Evolutionary conservation across 208 protist genomes (phyloP), one percentile per base, ranked within the genome.

Genomic region (Leishmania braziliensis): DNA sequence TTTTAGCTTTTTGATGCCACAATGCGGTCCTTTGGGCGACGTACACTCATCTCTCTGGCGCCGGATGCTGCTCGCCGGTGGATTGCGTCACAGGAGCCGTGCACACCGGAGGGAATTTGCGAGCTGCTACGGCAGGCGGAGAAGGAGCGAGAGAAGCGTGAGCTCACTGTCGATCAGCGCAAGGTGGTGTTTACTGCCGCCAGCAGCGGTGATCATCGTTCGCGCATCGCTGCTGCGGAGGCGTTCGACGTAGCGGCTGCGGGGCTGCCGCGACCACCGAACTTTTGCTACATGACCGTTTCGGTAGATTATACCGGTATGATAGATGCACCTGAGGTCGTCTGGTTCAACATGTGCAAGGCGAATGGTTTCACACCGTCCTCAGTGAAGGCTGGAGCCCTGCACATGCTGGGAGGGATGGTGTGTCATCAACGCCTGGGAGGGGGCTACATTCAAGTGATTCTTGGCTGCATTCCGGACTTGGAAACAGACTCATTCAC

Each of bases 161-260:
- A 96, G 75, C 48, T 79, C n/a, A 77, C 81, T 5, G 92, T 97
- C 23, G 94, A 97, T 68, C 71, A 86, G 29, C 86, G 94, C 6
- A 86, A 92, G 66, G 94, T 96, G 43, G 81, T 96, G 20, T 97
- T 97, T 78, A 83, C 91, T 14, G 86, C 84, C 43, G 94, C 85
- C 58, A 75, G 90, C 29, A 97, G 94, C 81, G 91, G 89, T 1
- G 94, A 97, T 76, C 92, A 96, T 71, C 85, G 91, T 33, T 88
- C 94, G 46, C 92, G 94, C 54, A 91, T 97, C 14, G 94, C 94
- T 10, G 94, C 94, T 2, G 91, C 91, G 0, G 92, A 97, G 86
- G 92, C 94, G 12, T 97, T 97, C 83, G 94, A 97, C 65, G 84
- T 96, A 5, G 94, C 94, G 23, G 92, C 92, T 0, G 92, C 94